phyloP scores from a whole-genome alignment of 306 rosid genomes.

The Dalbergia oliveri region DNA sequence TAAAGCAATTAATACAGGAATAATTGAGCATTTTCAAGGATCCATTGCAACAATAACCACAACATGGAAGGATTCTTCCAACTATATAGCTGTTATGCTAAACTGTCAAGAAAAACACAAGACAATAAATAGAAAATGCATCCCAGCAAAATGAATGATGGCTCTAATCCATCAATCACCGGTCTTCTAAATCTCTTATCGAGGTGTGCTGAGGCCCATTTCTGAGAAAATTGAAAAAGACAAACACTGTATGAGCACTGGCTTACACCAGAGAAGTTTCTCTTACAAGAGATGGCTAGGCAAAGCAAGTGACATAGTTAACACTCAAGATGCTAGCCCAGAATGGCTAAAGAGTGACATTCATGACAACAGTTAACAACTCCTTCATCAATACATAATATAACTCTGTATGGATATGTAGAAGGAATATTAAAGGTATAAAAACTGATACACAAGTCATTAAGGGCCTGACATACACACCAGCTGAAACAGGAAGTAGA shows the following conservation, averaged over 20 bases:
- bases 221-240: conserved; percentile 57
- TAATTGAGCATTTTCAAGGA: conserved; percentile 25
- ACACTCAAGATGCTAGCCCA: neutral
- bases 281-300: conserved; percentile 8
- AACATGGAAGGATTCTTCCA: conserved; percentile 53
- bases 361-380: neutral
- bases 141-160: conserved; percentile 34
- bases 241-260: conserved; percentile 29
- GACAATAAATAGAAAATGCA: conserved; percentile 44
- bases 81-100: conserved; percentile 31
- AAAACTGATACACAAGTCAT: conserved; percentile 3
- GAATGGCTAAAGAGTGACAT: conserved; percentile 1
- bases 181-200: conserved; percentile 61
- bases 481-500: conserved; percentile 5
- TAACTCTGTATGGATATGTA: neutral
- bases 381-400: neutral
- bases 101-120: conserved; percentile 45
- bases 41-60: conserved; percentile 44
- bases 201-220: conserved; percentile 78
- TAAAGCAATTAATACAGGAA: conserved; percentile 35
- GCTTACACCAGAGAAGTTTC: conserved; percentile 1
- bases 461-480: neutral
- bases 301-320: conserved; percentile 14
- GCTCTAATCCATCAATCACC: conserved; percentile 46
- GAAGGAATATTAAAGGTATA: conserved; percentile 6